Evolutionary conservation across 805 yeast species (phyloP), one percentile per base, ranked within the genome.

Genomic region (Wickerhamomyces rabaulensis): DNA sequence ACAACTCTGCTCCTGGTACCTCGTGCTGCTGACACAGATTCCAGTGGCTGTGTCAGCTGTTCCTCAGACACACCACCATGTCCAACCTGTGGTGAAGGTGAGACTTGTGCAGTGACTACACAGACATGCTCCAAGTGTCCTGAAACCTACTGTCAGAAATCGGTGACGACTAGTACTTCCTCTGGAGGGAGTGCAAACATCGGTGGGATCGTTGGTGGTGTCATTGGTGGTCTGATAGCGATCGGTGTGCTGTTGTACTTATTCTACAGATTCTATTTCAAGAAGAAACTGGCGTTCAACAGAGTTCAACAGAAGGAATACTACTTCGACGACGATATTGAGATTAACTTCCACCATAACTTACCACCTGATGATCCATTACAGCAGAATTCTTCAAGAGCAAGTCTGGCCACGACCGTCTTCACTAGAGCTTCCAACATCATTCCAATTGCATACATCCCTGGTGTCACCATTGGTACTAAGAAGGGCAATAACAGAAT

Each of bases 381-480:
- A 44, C 61, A 58, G 13, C 63, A 68, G 37, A 53, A 40, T 46
- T 57, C 61, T 3, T 46, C 55, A 25, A 51, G 64, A 46, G 50
- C 54, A 13, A 56, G 67, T 40, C 52, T 70, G 27, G 85, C 91
- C 9, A 77, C 86, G 26, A 78, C 90, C 7, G 78, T 83, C 13
- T 72, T 83, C 41, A 83, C 94, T 10, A 80, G 84, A 56, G 95
- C 95, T 4, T 86, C 95, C 13, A 90, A 91, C 64, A 82, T 91
- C 52, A 76, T 91, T 50, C 96, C 96, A 17, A 84, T 92, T 47
- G 96, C 96, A 3, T 91, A 90, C 61, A 87, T 91, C 49, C 98
- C 97, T 0, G 97, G 97, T 33, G 97, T 90, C 40, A 87, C 90
- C 5, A 79, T 80, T 20, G 70, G 84, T 22, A 44, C 44, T 9